These are phyloP conservation scores for Trichosporon asahii DNA, from an alignment of 1,284 basidiomycete species.

Conservation along the genomic window DNA sequence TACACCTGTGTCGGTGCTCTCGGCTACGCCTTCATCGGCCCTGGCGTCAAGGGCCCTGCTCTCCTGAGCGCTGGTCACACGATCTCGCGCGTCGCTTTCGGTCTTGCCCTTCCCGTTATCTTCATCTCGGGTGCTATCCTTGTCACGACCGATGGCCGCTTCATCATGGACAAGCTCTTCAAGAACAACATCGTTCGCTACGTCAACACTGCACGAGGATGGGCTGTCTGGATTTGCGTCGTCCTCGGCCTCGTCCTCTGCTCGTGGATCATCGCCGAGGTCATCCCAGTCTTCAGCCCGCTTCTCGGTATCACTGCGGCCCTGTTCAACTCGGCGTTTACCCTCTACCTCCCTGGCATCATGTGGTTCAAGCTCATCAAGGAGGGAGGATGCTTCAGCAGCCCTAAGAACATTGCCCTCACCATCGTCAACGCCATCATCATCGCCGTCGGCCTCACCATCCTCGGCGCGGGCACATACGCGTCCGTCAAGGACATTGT, in stretches of 20 bases:
- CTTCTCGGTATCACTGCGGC: slow-evolving; percentile 38
- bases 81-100: slow-evolving; percentile 22
- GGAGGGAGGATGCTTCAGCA: slow-evolving; percentile 19
- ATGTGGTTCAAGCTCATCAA: slow-evolving; percentile 27
- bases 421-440: slow-evolving; percentile 15
- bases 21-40: slow-evolving; percentile 26
- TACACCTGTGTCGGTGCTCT: slow-evolving; percentile 38
- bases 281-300: slow-evolving; percentile 42
- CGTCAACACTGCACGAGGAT: slow-evolving; percentile 41
- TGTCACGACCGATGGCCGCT: slow-evolving; percentile 20
- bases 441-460: slow-evolving; percentile 19
- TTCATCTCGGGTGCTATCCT: slow-evolving; percentile 26
- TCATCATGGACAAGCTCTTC: slow-evolving; percentile 19
- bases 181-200: slow-evolving; percentile 28
- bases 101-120: slow-evolving; percentile 25
- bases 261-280: slow-evolving; percentile 25
- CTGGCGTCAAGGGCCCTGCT: slow-evolving; percentile 17
- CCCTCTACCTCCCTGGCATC: slow-evolving; percentile 21
- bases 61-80: slow-evolving; percentile 21
- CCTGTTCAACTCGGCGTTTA: slow-evolving; percentile 25
- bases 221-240: slow-evolving; percentile 55
- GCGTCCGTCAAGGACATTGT: slow-evolving; percentile 18
- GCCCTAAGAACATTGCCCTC: slow-evolving; percentile 15
- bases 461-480: slow-evolving; percentile 19
- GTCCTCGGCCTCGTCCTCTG: slow-evolving; percentile 10